Evolutionary conservation across 352 stramenopile species (phyloP).

Genomic region (Phytophthora pseudosyringae): DNA sequence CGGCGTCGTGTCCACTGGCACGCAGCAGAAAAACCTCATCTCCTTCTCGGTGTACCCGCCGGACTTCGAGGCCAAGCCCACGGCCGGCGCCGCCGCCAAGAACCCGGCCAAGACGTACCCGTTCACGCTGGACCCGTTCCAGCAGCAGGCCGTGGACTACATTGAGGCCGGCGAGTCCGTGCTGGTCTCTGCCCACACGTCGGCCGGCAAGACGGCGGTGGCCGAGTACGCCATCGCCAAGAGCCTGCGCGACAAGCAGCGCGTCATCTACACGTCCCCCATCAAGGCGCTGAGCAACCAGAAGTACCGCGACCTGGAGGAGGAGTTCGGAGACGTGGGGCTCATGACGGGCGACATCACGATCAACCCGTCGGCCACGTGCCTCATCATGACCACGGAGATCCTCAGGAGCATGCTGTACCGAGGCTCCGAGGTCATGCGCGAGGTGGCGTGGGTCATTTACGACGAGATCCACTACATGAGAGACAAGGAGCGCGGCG

Average conservation of each 20-base stretch:
- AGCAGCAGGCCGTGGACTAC: slow-evolving; percentile 95
- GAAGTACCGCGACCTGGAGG: slow-evolving; percentile 98
- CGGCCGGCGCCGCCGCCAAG: slow-evolving; percentile 52
- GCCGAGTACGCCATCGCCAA: slow-evolving; percentile 99
- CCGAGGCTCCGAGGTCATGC: slow-evolving; percentile 97
- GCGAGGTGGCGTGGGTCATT: slow-evolving; percentile 99
- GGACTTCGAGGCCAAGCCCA: slow-evolving; percentile 58
- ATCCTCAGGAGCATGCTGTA: slow-evolving; percentile 99
- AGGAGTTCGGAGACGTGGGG: slow-evolving; percentile 95
- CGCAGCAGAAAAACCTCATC: slow-evolving; percentile 95
- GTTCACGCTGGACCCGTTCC: slow-evolving; percentile 99
- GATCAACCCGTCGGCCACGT: slow-evolving; percentile 98
- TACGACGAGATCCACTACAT: slow-evolving; percentile 99
- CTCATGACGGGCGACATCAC: slow-evolving; percentile 99
- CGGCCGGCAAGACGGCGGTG: slow-evolving; percentile 96
- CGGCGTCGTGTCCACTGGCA: slow-evolving; percentile 90
- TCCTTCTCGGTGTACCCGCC: slow-evolving; percentile 94
- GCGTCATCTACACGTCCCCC: slow-evolving; percentile 99
- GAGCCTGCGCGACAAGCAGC: slow-evolving; percentile 90
- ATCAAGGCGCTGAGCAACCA: slow-evolving; percentile 99
- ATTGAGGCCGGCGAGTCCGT: slow-evolving; percentile 98
- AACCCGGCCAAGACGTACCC: slow-evolving; percentile 97
- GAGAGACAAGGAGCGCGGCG: slow-evolving; percentile 97
- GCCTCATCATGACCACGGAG: slow-evolving; percentile 98
- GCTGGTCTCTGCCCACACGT: slow-evolving; percentile 99